Base-by-base conservation (phyloP, 73 alveolate genomes). In the Paramecium tetraurelia region DNA sequence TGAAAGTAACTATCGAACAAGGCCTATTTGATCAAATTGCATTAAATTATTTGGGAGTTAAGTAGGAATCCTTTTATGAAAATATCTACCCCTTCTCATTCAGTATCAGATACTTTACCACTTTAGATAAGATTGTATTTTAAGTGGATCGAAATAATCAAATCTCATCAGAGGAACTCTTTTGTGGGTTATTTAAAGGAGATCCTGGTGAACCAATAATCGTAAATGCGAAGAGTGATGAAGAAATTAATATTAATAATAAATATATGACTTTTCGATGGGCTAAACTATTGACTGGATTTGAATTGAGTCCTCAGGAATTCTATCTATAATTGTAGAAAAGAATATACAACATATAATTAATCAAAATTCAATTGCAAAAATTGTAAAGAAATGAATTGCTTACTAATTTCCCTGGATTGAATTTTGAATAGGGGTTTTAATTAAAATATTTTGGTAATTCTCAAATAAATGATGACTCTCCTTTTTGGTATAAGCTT, bases 141-240 rank as follows among this genome's bases (percentile, higher is more conserved):
- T 80, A 40, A 24, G 77, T 80, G 2, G 90, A 80, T 80, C 11
- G 90, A 46, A 43, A 80, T 16, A 80, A 80, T 35, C 27, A 21
- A 43, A 22, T 80, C 3, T 22, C 90, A 8, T 80, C 90, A 43
- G 90, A 80, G 46, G 76, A 80, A 80, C 57, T 80, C 22, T 80
- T 80, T 80, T 80, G 90, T 22, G 90, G 90, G 10, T 80, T 80
- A 48, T 41, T 80, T 80, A 2, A 40, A 24, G 90, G 90, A 4
- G 90, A 80, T 46, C 75, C 90, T 22, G 90, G 90, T 44, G 90
- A 43, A 21, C 90, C 90, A 0, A 22, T 80, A 9, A 21, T 80
- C 21, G 3, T 80, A 10, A 43, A 80, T 80, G 90, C 90, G 0
- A 22, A 80, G 38, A 80, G 20, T 22, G 90, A 80, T 41, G 90